A percentile compares a stretch with the other conserved stretches of the same genome.
Conservation (phyloP, 208 protist genomes). For the Histomonas meleagridis region DNA sequence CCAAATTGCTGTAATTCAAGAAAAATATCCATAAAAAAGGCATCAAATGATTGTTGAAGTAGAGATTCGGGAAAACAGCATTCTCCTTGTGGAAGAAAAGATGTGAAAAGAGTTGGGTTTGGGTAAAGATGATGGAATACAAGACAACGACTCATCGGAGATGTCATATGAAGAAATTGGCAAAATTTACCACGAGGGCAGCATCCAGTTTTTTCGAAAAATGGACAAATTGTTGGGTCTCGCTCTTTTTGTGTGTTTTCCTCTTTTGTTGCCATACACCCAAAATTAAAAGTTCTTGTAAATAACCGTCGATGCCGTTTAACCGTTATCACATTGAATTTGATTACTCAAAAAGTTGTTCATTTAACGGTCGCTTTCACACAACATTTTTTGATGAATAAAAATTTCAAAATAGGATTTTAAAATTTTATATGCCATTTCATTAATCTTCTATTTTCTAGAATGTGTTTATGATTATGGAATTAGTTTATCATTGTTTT, state of each 20-base stretch:
- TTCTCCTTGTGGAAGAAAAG: not conserved
- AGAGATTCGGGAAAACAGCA: not conserved
- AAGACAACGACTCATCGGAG: not conserved
- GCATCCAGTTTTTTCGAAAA: not conserved
- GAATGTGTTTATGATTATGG: too few relatives aligned
- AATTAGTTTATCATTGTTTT: too few relatives aligned
- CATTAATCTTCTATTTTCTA: too few relatives aligned
- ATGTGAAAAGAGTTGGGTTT: not conserved
- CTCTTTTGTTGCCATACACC: too few relatives aligned
- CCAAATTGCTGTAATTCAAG: not conserved
- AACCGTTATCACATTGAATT: too few relatives aligned
- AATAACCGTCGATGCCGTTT: too few relatives aligned
- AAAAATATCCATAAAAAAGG: constrained; percentile 9
- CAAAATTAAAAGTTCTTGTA: too few relatives aligned
- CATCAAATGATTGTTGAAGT: not conserved
- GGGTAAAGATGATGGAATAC: constrained; percentile 4
- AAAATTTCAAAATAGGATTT: too few relatives aligned
- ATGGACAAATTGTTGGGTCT: not conserved
- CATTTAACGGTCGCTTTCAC: too few relatives aligned
- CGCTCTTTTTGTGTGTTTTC: not conserved
- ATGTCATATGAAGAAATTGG: not conserved
- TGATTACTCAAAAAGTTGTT: too few relatives aligned
- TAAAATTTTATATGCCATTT: too few relatives aligned
- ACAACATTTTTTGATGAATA: too few relatives aligned
- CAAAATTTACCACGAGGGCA: not conserved